Percentiles rank a stretch among this genome's conserved stretches.
phyloP scores from a whole-genome alignment of 148 eudicot species.

The Arbutus unedo region DNA sequence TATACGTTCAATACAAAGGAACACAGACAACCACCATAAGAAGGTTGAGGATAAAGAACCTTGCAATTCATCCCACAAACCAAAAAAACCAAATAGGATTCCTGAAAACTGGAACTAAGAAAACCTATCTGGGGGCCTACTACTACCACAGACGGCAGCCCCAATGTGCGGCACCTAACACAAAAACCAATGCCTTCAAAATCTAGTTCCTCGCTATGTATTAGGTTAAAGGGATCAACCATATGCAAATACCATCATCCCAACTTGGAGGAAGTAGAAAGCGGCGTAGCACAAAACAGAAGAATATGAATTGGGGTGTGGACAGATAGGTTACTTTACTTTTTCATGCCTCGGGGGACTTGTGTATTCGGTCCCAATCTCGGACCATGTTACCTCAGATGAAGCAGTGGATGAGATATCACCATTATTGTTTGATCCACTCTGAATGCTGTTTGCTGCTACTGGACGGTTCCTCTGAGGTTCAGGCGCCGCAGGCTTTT shows the following conservation, averaged over 20 bases:
- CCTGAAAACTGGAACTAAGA: slow-evolving; percentile 12
- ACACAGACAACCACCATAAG: slow-evolving; percentile 13
- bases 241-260: neutral
- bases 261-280: slow-evolving; percentile 15
- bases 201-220: slow-evolving; percentile 9
- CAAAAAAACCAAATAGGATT: slow-evolving; percentile 12
- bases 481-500: slow-evolving; percentile 38
- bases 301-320: neutral
- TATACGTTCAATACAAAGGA: slow-evolving; percentile 18
- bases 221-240: slow-evolving; percentile 1
- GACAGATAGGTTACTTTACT: slow-evolving; percentile 23
- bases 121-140: slow-evolving; percentile 11
- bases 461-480: slow-evolving; percentile 52
- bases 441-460: slow-evolving; percentile 36
- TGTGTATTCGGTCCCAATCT: slow-evolving; percentile 66
- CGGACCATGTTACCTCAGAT: slow-evolving; percentile 53
- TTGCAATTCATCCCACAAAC: slow-evolving; percentile 14
- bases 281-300: neutral
- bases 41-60: neutral
- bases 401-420: slow-evolving; percentile 62
- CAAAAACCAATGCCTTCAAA: slow-evolving; percentile 31
- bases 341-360: slow-evolving; percentile 52
- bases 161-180: slow-evolving; percentile 24
- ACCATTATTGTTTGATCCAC: slow-evolving; percentile 27
- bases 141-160: slow-evolving; percentile 23